Conservation (phyloP, 768 basidiomycete species). For the Floccularia luteovirens region DNA sequence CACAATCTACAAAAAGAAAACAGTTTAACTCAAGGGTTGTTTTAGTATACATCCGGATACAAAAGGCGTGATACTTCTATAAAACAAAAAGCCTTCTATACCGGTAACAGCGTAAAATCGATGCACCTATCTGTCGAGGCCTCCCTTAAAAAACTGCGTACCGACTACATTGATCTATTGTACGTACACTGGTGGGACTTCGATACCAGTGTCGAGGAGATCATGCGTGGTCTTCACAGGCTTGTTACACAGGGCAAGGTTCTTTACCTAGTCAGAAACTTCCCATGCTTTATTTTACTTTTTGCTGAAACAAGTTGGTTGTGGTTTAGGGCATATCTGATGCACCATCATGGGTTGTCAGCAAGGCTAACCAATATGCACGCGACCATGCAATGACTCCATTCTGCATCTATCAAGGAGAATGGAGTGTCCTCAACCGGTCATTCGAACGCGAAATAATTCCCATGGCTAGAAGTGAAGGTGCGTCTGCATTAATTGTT, state of each 20-base stretch:
- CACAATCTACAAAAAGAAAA: neutral
- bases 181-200: slow-evolving; percentile 49
- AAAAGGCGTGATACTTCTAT: slow-evolving; percentile 16
- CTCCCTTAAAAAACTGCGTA: slow-evolving; percentile 35
- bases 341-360: slow-evolving; percentile 8
- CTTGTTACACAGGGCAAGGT: slow-evolving; percentile 47
- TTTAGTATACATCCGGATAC: slow-evolving; percentile 18
- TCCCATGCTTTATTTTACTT: neutral
- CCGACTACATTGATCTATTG: slow-evolving; percentile 37
- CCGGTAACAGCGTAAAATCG: slow-evolving; percentile 35
- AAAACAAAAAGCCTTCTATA: slow-evolving; percentile 19
- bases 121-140: slow-evolving; percentile 28
- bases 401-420: slow-evolving; percentile 8
- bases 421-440: slow-evolving; percentile 7
- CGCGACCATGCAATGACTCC: slow-evolving; percentile 7
- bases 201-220: slow-evolving; percentile 42
- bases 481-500: slow-evolving; percentile 11
- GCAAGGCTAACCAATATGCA: slow-evolving; percentile 10
- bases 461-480: slow-evolving; percentile 23
- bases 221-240: slow-evolving; percentile 47
- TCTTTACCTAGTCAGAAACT: slow-evolving; percentile 27
- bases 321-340: slow-evolving; percentile 3
- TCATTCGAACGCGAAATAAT: slow-evolving; percentile 9
- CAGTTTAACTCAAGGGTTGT: neutral
- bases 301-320: neutral